phyloP scores from a whole-genome alignment of 176 grass and related monocot genomes.

The Alloteropsis semialata region DNA sequence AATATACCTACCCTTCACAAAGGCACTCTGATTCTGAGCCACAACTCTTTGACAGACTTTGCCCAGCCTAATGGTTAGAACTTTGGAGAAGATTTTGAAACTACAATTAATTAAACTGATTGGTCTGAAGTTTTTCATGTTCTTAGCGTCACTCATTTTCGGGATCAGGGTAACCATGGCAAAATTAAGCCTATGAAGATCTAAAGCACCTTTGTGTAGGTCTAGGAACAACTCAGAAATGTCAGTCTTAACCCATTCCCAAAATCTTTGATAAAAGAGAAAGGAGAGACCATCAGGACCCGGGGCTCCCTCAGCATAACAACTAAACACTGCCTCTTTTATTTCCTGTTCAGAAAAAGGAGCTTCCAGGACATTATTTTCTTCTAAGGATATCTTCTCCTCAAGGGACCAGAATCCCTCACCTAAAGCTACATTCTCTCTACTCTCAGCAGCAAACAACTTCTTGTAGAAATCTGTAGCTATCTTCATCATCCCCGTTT shows the following conservation, averaged over 20 bases:
- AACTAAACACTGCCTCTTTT: background rate
- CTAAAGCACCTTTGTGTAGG: background rate
- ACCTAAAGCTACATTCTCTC: background rate
- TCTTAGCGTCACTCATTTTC: background rate
- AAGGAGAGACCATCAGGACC: background rate
- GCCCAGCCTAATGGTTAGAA: too few relatives aligned
- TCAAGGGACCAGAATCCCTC: too few relatives aligned
- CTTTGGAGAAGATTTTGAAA: background rate
- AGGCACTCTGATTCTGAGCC: too few relatives aligned
- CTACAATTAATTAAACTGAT: background rate
- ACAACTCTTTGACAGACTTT: too few relatives aligned
- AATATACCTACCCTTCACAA: too few relatives aligned
- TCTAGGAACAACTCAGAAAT: too few relatives aligned
- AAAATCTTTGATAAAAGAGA: background rate
- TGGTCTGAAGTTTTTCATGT: background rate
- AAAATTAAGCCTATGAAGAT: background rate
- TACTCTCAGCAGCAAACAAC: background rate
- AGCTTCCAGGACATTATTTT: background rate
- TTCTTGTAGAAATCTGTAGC: too few relatives aligned
- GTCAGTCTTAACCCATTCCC: background rate
- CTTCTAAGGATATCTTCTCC: background rate
- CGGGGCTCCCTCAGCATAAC: too few relatives aligned
- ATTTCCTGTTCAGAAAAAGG: background rate
- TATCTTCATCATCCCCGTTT: too few relatives aligned
- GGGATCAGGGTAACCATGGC: background rate